Percentiles rank a stretch among this genome's conserved stretches.
Evolutionary conservation across 2,329 filamentous ascomycete genomes (phyloP).

Genomic region (Bisporella sp.): DNA sequence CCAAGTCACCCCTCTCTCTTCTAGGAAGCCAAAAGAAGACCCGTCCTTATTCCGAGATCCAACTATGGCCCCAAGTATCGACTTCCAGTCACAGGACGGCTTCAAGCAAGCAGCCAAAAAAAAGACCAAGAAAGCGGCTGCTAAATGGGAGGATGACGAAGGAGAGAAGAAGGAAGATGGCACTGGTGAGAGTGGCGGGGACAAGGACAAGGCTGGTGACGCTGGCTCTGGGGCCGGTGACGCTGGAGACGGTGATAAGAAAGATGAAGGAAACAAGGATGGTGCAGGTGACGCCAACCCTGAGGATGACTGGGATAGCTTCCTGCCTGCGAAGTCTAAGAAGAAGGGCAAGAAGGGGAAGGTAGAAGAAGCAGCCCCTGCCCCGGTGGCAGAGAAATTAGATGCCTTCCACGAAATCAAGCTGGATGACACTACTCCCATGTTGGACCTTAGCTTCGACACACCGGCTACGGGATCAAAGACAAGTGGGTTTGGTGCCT

Average conservation of each 20-base stretch:
- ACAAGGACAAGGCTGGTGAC: conserved; percentile 27
- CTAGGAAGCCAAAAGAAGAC: conserved; percentile 11
- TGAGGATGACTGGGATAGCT: conserved; percentile 46
- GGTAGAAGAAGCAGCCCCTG: conserved; percentile 27
- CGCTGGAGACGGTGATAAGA: conserved; percentile 27
- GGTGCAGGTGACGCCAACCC: conserved; percentile 33
- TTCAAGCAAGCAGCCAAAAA: conserved; percentile 49
- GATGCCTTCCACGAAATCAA: conserved; percentile 64
- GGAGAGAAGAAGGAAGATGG: conserved; percentile 29
- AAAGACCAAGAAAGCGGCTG: conserved; percentile 30
- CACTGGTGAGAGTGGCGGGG: conserved; percentile 26
- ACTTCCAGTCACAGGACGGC: conserved; percentile 49
- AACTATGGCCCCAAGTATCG: conserved; percentile 40
- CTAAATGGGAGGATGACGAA: conserved; percentile 42
- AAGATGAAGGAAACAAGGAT: conserved; percentile 33
- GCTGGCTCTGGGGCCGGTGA: conserved; percentile 30
- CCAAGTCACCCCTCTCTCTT: conserved; percentile 15
- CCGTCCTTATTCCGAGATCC: conserved; percentile 39
- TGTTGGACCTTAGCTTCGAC: conserved; percentile 49
- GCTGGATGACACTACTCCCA: conserved; percentile 52
- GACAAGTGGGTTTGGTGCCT: conserved; percentile 43
- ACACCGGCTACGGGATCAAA: conserved; percentile 36
- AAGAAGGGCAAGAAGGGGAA: conserved; percentile 47
- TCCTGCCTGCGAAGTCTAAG: conserved; percentile 39
- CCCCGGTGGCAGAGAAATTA: conserved; percentile 32